Conservation (phyloP, 202 grass and related monocot genomes). For the Carex arenaria region DNA sequence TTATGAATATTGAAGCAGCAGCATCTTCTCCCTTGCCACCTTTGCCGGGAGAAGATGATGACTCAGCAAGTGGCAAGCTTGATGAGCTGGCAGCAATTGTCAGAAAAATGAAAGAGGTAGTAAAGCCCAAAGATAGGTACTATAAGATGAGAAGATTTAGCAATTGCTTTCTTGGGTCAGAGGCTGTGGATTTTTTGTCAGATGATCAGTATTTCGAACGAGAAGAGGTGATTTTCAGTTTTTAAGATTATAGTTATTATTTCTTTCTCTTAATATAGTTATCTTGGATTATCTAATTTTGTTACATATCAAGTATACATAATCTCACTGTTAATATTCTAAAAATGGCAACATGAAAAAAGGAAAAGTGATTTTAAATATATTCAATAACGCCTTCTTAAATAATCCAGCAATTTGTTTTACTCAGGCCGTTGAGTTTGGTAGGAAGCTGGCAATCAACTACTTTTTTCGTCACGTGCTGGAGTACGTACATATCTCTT, state of each 20-base stretch:
- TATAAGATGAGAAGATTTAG: slow-evolving; percentile 99
- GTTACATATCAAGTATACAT: slow-evolving; percentile 1
- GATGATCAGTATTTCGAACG: slow-evolving; percentile 93
- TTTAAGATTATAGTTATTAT: not conserved
- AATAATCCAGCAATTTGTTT: not conserved
- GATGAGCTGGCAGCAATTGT: slow-evolving; percentile 82
- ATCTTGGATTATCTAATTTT: slow-evolving; percentile 9
- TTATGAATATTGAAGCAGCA: slow-evolving; percentile 52
- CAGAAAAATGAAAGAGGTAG: slow-evolving; percentile 83
- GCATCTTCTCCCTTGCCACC: slow-evolving; percentile 61
- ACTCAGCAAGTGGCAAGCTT: slow-evolving; percentile 78
- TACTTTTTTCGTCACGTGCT: slow-evolving; percentile 75
- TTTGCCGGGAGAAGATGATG: slow-evolving; percentile 92
- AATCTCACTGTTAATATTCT: slow-evolving; percentile 23
- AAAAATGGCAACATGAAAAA: not conserved
- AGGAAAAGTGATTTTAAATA: not conserved
- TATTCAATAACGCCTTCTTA: not conserved
- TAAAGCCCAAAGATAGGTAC: slow-evolving; percentile 78
- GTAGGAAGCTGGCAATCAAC: slow-evolving; percentile 68
- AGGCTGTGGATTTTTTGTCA: slow-evolving; percentile 88
- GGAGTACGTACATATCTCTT: slow-evolving; percentile 48
- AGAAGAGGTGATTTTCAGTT: slow-evolving; percentile 55
- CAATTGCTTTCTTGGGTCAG: slow-evolving; percentile 86
- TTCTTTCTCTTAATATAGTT: slow-evolving; percentile 8
- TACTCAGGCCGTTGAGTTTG: slow-evolving; percentile 55